A percentile compares a stretch with the other conserved stretches of the same genome.
Conservation (phyloP, 1,284 basidiomycete genomes). For the Puccinia novopanici region DNA sequence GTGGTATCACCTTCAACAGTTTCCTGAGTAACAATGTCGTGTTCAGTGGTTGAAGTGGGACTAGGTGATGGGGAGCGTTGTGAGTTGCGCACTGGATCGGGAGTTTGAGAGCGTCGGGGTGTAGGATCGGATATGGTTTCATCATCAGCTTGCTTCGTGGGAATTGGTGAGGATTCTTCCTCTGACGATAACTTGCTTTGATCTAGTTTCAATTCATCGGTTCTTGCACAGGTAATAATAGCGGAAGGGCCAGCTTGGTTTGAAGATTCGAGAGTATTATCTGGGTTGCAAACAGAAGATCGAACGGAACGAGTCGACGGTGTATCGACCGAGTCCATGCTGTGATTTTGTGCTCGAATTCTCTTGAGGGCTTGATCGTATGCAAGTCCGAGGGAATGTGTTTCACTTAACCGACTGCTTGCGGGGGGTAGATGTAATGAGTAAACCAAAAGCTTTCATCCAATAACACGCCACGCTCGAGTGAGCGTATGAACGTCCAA, state of each 20-base stretch:
- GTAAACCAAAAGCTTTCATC: conserved; percentile 64
- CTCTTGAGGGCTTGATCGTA: conserved; percentile 23
- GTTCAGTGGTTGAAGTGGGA: conserved; percentile 15
- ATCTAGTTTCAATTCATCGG: background rate
- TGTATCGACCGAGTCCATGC: conserved; percentile 16
- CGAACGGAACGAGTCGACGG: conserved; percentile 20
- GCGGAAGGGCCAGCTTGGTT: background rate
- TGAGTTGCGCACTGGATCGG: background rate
- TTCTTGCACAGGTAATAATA: background rate
- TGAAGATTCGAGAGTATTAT: background rate
- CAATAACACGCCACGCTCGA: conserved; percentile 82
- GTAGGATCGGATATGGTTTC: background rate
- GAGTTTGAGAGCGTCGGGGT: background rate
- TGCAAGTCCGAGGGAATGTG: conserved; percentile 24
- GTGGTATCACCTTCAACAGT: no score
- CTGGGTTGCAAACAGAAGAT: background rate
- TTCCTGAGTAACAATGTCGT: background rate
- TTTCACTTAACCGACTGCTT: conserved; percentile 9
- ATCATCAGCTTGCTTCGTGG: background rate
- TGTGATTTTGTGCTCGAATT: conserved; percentile 4
- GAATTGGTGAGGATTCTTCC: background rate
- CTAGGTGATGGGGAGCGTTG: conserved; percentile 13
- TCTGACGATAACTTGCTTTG: background rate
- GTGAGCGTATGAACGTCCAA: conserved; percentile 82
- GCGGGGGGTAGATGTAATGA: conserved; percentile 16